Conservation (phyloP, 208 protist species). For the Acanthamoeba divionensis region DNA sequence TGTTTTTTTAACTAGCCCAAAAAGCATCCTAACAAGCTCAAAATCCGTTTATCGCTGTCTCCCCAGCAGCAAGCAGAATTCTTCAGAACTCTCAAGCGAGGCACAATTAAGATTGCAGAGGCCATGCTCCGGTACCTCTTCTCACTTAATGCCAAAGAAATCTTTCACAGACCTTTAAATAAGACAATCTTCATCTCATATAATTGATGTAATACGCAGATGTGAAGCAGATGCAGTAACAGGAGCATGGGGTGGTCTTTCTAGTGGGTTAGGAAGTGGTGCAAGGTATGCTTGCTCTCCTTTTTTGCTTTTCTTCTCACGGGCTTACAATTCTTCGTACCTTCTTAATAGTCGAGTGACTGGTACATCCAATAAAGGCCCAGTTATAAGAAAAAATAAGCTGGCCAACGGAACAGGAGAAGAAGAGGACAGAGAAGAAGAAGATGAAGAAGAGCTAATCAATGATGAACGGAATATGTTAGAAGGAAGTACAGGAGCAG, state of each 20-base stretch:
- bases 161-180: not conserved
- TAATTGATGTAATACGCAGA: too few relatives aligned
- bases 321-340: not conserved
- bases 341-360: too few relatives aligned
- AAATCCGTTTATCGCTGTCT: not conserved
- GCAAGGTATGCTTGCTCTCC: not conserved
- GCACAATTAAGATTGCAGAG: conserved; percentile 3
- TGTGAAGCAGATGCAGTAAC: too few relatives aligned
- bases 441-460: not conserved
- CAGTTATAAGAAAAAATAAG: not conserved
- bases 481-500: too few relatives aligned
- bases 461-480: too few relatives aligned
- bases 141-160: not conserved
- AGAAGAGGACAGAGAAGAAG: not conserved
- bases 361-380: too few relatives aligned
- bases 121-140: not conserved
- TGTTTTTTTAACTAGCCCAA: not conserved
- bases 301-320: not conserved
- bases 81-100: conserved; percentile 18
- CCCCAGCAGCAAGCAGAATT: conserved; percentile 14
- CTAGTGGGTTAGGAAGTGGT: not conserved
- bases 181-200: not conserved
- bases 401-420: not conserved
- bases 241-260: too few relatives aligned
- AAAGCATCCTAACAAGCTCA: not conserved